phyloP scores from a whole-genome alignment of 2,329 filamentous ascomycete species.

The Nothomitra cinnamomea region DNA sequence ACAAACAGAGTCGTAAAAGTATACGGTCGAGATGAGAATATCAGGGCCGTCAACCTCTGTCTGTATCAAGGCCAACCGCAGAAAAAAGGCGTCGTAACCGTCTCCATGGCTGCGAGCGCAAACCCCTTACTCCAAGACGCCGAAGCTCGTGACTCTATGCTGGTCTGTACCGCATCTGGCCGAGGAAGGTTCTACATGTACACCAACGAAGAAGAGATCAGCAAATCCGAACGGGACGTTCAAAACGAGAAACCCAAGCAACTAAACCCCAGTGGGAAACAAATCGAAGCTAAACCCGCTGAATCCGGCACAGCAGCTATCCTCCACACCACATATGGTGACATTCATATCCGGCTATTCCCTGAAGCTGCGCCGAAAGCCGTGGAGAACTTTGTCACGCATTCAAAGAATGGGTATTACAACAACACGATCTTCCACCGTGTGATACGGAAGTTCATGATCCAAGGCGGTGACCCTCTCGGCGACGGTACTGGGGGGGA shows the following conservation, averaged over 20 bases:
- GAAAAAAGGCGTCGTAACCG: slow-evolving; percentile 81
- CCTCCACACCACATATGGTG: slow-evolving; percentile 83
- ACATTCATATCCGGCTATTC: slow-evolving; percentile 86
- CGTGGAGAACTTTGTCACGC: slow-evolving; percentile 94
- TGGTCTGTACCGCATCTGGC: slow-evolving; percentile 66
- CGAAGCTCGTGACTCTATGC: slow-evolving; percentile 75
- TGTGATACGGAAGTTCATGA: slow-evolving; percentile 97
- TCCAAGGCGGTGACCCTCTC: slow-evolving; percentile 69
- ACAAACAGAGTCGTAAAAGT: slow-evolving; percentile 85
- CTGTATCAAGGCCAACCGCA: slow-evolving; percentile 92
- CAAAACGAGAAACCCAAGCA: slow-evolving; percentile 84
- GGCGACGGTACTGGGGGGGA: slow-evolving; percentile 83
- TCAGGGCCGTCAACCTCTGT: slow-evolving; percentile 66
- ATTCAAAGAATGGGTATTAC: slow-evolving; percentile 81
- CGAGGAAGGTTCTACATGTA: slow-evolving; percentile 98
- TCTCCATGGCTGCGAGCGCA: slow-evolving; percentile 89
- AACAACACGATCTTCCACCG: slow-evolving; percentile 96
- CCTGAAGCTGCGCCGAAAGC: slow-evolving; percentile 84
- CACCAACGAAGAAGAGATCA: slow-evolving; percentile 72
- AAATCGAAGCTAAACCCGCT: slow-evolving; percentile 39
- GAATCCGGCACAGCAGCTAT: slow-evolving; percentile 66
- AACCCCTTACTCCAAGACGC: slow-evolving; percentile 90
- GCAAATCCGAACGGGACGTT: slow-evolving; percentile 72
- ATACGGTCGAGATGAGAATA: slow-evolving; percentile 77
- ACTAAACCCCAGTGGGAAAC: slow-evolving; percentile 29